Percentiles rank a stretch among this genome's conserved stretches.
These are phyloP conservation scores for Chaetomium sp. DNA, from an alignment of 2,329 filamentous ascomycete genomes.

Conservation along the genomic window DNA sequence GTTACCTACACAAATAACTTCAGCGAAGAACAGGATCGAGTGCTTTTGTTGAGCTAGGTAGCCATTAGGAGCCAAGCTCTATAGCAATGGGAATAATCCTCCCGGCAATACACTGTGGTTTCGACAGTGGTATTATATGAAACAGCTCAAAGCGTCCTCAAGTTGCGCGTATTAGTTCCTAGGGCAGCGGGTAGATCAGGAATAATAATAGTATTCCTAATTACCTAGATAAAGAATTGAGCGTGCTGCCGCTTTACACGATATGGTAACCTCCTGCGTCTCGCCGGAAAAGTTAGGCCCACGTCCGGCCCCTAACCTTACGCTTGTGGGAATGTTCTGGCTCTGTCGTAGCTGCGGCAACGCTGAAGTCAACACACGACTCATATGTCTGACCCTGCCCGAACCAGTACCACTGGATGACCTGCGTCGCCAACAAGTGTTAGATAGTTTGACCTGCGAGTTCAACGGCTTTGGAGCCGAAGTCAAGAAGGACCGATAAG, in stretches of 20 bases:
- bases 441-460: conserved; percentile 34
- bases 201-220: background rate
- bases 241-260: background rate
- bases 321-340: background rate
- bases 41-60: background rate
- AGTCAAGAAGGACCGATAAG: background rate
- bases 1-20: no score
- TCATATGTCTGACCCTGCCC: conserved; percentile 63
- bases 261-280: background rate
- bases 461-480: background rate
- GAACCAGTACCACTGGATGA: conserved; percentile 66
- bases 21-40: background rate
- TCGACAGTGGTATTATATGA: background rate
- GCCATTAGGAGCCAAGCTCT: no score
- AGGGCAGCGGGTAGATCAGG: no score
- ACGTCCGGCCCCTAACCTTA: background rate
- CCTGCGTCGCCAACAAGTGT: conserved; percentile 42
- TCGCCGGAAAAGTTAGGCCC: background rate
- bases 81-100: background rate
- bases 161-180: background rate
- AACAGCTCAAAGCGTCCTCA: background rate
- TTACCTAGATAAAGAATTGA: background rate
- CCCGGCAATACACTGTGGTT: background rate
- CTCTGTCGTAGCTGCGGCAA: conserved; percentile 14
- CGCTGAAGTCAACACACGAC: conserved; percentile 60